Evolutionary conservation across 345 rosid genomes (phyloP).

Genomic region (Gossypium australe): DNA sequence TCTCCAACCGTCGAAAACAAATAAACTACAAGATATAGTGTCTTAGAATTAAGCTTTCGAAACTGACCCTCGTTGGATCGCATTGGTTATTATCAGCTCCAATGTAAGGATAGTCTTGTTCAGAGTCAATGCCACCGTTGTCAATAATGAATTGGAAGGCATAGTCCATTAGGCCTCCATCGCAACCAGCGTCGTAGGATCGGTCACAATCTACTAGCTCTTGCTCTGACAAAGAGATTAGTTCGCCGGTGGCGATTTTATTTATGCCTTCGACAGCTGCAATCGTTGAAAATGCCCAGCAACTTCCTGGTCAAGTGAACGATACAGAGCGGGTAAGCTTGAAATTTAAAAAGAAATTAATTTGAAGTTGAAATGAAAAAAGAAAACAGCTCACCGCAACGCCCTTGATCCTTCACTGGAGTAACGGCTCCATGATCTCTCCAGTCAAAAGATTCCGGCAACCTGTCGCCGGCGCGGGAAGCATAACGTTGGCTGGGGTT

Average conservation of each 20-base stretch:
- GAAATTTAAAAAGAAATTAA: neutral
- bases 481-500: constrained; percentile 35
- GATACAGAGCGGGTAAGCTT: neutral
- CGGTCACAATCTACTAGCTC: constrained; percentile 92
- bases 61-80: constrained; percentile 44
- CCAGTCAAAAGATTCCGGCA: constrained; percentile 82
- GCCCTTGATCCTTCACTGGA: constrained; percentile 75
- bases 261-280: constrained; percentile 90
- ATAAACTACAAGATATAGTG: neutral
- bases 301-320: constrained; percentile 57
- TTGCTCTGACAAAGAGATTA: constrained; percentile 73
- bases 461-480: constrained; percentile 29
- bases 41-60: neutral
- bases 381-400: constrained; percentile 50
- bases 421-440: constrained; percentile 67
- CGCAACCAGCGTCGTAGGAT: constrained; percentile 63
- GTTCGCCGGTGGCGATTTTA: constrained; percentile 77
- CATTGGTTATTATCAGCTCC: constrained; percentile 49
- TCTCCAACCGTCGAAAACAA: neutral
- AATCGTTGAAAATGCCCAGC: constrained; percentile 97
- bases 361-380: neutral
- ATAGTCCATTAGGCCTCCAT: constrained; percentile 96
- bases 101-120: constrained; percentile 68
- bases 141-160: constrained; percentile 84
- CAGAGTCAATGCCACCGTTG: constrained; percentile 80